phyloP scores from a whole-genome alignment of 495 filamentous ascomycete genomes.

The Cryomyces antarcticus region DNA sequence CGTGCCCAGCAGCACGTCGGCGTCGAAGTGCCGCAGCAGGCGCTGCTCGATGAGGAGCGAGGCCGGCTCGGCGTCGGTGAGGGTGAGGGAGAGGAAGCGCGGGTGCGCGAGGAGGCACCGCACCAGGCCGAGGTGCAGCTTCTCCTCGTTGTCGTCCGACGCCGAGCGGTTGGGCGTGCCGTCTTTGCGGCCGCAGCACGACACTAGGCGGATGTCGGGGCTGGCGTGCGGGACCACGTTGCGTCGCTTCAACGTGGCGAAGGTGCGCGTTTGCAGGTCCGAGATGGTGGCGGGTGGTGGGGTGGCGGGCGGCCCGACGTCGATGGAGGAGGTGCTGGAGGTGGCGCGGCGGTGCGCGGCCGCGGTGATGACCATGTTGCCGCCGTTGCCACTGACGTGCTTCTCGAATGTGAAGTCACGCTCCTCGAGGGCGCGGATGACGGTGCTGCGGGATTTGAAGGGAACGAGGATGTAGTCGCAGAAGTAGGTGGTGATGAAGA shows the following conservation, averaged over 20 bases:
- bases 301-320: conserved; percentile 37
- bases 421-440: conserved; percentile 55
- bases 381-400: conserved; percentile 27
- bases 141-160: conserved; percentile 20
- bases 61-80: conserved; percentile 68
- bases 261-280: conserved; percentile 69
- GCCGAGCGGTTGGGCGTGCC: conserved; percentile 4
- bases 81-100: conserved; percentile 65
- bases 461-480: conserved; percentile 93
- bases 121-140: conserved; percentile 44
- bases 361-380: conserved; percentile 33
- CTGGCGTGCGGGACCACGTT: conserved; percentile 56
- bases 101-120: conserved; percentile 45
- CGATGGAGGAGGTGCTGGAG: conserved; percentile 24
- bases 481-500: conserved; percentile 97
- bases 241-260: conserved; percentile 49
- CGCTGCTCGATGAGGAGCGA: conserved; percentile 62
- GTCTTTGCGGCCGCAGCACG: conserved; percentile 55
- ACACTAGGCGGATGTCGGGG: conserved; percentile 46
- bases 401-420: conserved; percentile 61
- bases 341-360: conserved; percentile 24
- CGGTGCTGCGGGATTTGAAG: conserved; percentile 42
- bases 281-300: conserved; percentile 56
- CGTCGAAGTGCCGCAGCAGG: conserved; percentile 35
- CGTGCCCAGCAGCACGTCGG: conserved; percentile 52